phyloP scores from a whole-genome alignment of 208 protist species.

The Trypanosoma boissoni region DNA sequence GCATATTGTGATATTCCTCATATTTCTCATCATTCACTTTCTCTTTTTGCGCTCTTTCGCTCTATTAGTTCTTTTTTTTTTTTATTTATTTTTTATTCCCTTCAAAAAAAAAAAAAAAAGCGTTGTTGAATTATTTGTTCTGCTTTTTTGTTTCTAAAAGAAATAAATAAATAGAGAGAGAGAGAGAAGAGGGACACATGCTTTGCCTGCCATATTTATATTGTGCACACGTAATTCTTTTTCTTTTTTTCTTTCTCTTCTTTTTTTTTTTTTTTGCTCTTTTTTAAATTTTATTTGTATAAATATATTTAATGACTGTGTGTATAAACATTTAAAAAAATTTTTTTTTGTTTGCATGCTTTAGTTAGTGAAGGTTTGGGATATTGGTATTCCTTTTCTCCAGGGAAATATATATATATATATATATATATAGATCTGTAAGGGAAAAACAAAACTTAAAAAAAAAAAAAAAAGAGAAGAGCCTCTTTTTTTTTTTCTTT shows the following conservation, averaged over 20 bases:
- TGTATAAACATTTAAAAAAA: not conserved
- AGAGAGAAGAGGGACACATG: too few species aligned
- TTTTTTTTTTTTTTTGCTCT: not conserved
- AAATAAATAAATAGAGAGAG: too few species aligned
- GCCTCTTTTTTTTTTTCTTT: not conserved
- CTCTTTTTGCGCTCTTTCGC: not conserved
- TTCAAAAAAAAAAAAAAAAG: too few species aligned
- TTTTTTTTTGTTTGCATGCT: slow-evolving; percentile 2
- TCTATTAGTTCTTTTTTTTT: slow-evolving; percentile 4
- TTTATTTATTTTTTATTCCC: slow-evolving; percentile 2
- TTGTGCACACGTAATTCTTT: not conserved
- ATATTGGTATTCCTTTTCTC: slow-evolving; percentile 6
- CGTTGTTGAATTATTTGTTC: too few species aligned
- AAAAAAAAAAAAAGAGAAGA: not conserved
- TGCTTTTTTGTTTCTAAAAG: too few species aligned
- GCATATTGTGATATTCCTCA: too few species aligned
- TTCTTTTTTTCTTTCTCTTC: not conserved
- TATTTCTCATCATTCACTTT: not conserved
- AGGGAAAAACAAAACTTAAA: not conserved
- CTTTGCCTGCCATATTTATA: not conserved
- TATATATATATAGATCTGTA: not conserved
- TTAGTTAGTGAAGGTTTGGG: too few species aligned
- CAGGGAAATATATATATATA: not conserved
- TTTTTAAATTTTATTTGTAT: slow-evolving; percentile 5
- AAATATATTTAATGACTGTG: slow-evolving; percentile 2